phyloP scores from a whole-genome alignment of 257 asterid genomes.

The Solanum piurae region DNA sequence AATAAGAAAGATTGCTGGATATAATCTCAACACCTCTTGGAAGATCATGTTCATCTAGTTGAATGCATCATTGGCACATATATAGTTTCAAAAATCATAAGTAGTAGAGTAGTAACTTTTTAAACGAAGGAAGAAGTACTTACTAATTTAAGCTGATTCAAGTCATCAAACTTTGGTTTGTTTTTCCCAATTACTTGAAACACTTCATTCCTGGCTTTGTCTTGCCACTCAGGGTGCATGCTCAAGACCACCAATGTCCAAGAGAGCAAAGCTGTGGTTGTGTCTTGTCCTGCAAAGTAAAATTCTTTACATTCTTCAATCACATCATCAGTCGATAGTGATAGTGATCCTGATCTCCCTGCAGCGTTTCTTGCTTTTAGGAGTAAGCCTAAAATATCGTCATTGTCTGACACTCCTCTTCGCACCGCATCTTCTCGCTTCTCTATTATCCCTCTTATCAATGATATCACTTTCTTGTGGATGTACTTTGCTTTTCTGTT shows the following conservation, averaged over 20 bases:
- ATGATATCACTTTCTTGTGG: slow-evolving; percentile 2
- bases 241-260: slow-evolving; percentile 13
- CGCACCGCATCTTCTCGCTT: neutral
- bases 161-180: slow-evolving; percentile 1
- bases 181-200: slow-evolving; percentile 6
- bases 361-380: neutral
- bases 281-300: slow-evolving; percentile 19
- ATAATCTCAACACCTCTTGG: slow-evolving; percentile 5
- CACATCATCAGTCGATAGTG: slow-evolving; percentile 1
- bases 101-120: too few species aligned
- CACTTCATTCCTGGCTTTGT: slow-evolving; percentile 12
- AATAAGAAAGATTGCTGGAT: neutral
- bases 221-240: slow-evolving; percentile 21
- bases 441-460: neutral
- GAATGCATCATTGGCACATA: too few species aligned
- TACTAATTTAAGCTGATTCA: slow-evolving; percentile 11
- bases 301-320: slow-evolving; percentile 20
- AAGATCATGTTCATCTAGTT: neutral
- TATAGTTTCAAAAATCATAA: too few species aligned
- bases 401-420: neutral
- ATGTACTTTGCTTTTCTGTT: slow-evolving; percentile 7
- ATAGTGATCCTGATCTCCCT: too few species aligned
- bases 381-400: slow-evolving; percentile 13
- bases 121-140: neutral
- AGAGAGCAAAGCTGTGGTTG: slow-evolving; percentile 14